These are phyloP conservation scores for Wickerhamiella shivajii DNA, from an alignment of 805 yeast species.

Conservation along the genomic window DNA sequence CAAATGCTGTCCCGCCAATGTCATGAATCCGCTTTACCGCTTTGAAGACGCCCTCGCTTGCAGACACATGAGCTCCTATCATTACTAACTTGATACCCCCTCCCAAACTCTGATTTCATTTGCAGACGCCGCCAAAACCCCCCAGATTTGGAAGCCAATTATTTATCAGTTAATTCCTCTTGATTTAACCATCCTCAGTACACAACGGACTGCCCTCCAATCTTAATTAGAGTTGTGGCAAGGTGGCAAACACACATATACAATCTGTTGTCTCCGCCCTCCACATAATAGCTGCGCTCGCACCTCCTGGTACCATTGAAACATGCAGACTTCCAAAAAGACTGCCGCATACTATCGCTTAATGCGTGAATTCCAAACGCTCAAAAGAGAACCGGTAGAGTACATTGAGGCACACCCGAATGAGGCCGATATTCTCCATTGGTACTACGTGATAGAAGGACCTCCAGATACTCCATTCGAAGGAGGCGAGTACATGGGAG, in stretches of 20 bases:
- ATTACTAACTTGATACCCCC: no score
- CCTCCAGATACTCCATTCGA: conserved; percentile 82
- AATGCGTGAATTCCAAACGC: conserved; percentile 26
- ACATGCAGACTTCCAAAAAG: background rate
- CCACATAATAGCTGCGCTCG: no score
- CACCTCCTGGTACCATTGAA: no score
- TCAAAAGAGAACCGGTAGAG: conserved; percentile 72
- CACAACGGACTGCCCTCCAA: no score
- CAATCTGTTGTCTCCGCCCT: no score
- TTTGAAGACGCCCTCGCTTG: conserved; percentile 64
- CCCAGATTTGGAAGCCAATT: no score
- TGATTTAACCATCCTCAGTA: no score
- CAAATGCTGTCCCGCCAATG: conserved; percentile 67
- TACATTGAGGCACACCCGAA: conserved; percentile 72
- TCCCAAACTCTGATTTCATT: no score
- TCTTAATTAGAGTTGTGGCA: no score
- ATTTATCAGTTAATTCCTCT: no score
- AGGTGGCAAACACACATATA: no score
- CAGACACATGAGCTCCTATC: conserved; percentile 85
- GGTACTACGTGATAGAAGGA: conserved; percentile 89
- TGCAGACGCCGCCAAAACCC: no score
- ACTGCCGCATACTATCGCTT: conserved; percentile 4
- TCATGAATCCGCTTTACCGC: conserved; percentile 44
- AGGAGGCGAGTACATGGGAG: conserved; percentile 81
- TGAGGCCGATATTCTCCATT: conserved; percentile 74